Conservation (phyloP, 148 eudicot species). For the Chenopodium berlandieri region DNA sequence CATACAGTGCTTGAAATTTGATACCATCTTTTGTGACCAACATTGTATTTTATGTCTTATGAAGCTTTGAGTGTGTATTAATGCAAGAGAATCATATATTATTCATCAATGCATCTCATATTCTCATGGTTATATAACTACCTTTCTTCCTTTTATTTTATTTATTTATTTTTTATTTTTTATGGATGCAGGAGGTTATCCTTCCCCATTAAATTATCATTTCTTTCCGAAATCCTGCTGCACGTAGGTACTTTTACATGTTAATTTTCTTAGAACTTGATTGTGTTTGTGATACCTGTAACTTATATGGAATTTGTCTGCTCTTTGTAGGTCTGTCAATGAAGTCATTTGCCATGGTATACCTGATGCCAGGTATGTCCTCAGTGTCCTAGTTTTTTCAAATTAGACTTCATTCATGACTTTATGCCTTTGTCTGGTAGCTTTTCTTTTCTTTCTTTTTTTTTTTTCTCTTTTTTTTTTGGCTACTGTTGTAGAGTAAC, state of each 20-base stretch:
- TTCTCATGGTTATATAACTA: neutral
- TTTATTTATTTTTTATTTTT: too few species aligned
- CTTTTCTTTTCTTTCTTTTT: neutral
- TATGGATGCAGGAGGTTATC: slow-evolving; percentile 80
- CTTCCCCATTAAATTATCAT: slow-evolving; percentile 93
- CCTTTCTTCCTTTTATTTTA: slow-evolving; percentile 1
- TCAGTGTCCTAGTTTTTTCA: neutral
- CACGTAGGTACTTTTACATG: slow-evolving; percentile 83
- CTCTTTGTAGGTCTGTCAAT: slow-evolving; percentile 75
- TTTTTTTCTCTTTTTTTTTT: too few species aligned
- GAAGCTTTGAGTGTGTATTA: neutral
- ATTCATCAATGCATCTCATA: neutral
- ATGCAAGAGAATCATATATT: neutral
- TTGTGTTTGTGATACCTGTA: slow-evolving; percentile 9
- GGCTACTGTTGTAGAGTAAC: neutral
- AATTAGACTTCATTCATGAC: neutral
- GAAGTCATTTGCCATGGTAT: slow-evolving; percentile 99
- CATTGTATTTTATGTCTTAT: neutral
- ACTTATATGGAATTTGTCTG: slow-evolving; percentile 13
- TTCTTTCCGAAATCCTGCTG: slow-evolving; percentile 99
- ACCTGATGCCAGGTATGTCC: slow-evolving; percentile 86
- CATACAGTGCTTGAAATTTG: neutral
- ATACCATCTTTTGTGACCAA: neutral
- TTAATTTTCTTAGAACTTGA: slow-evolving; percentile 8
- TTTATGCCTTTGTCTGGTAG: neutral